Evolutionary conservation across 768 basidiomycete genomes (phyloP).

Genomic region (Boletus pseudopeckii): DNA sequence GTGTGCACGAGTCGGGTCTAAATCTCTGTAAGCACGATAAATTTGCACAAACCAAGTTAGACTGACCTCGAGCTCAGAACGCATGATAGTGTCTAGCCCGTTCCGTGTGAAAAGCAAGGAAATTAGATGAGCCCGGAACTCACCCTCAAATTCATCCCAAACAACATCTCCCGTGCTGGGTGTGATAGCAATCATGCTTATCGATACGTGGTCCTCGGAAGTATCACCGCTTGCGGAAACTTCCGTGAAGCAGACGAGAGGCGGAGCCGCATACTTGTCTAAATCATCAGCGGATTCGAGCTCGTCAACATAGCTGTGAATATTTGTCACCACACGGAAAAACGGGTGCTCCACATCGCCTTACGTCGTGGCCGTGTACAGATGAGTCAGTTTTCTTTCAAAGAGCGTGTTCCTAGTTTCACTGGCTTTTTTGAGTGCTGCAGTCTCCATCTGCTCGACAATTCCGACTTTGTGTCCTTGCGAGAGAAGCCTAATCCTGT

Average conservation of each 20-base stretch:
- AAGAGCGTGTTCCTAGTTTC: slow-evolving; percentile 75
- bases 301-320: slow-evolving; percentile 74
- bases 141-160: slow-evolving; percentile 90
- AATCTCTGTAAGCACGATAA: not conserved
- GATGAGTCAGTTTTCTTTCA: slow-evolving; percentile 65
- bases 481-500: slow-evolving; percentile 55
- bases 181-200: slow-evolving; percentile 76
- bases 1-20: slow-evolving; percentile 87
- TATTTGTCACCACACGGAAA: slow-evolving; percentile 7
- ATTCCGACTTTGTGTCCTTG: slow-evolving; percentile 82
- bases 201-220: slow-evolving; percentile 36
- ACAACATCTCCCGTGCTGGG: slow-evolving; percentile 90
- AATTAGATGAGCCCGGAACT: not conserved
- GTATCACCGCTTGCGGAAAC: slow-evolving; percentile 8
- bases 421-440: slow-evolving; percentile 81
- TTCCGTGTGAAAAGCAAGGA: slow-evolving; percentile 6
- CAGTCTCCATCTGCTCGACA: slow-evolving; percentile 80
- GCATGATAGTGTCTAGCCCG: slow-evolving; percentile 67
- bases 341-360: slow-evolving; percentile 22
- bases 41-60: not conserved
- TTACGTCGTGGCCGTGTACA: slow-evolving; percentile 88
- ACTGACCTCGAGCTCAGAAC: slow-evolving; percentile 82
- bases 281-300: slow-evolving; percentile 64
- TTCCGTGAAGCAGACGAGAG: slow-evolving; percentile 75
- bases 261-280: slow-evolving; percentile 56